Base-by-base conservation (phyloP, 2,329 filamentous ascomycete species). In the Coniochaeta sp. region DNA sequence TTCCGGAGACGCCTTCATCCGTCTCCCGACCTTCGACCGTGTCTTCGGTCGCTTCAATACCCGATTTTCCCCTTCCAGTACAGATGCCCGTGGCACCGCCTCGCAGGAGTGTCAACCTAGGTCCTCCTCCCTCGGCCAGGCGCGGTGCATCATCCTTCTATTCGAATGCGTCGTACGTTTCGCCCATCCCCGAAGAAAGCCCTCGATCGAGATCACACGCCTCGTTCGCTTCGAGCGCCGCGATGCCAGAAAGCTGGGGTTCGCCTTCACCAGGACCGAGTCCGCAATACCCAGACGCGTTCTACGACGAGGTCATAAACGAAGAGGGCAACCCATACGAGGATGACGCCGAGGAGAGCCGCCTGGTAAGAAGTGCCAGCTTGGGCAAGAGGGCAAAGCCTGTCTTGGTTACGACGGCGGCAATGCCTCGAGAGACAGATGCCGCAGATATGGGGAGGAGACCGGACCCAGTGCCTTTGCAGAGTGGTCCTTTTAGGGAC, bases 151-250 rank as follows among this genome's bases (percentile, higher is more conserved):
- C 82, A 0, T 83, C 82, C 0, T 85, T 83, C 54, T 85, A 86
- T 60, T 86, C 85, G 3, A 79, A 76, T 56, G 69, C 74, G 12
- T 87, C 85, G 0, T 85, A 77, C 54, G 85, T 91, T 24, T 87
- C 87, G 0, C 86, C 87, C 0, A 91, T 91, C 50, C 85, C 83
- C 0, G 87, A 91, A 65, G 87, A 91, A 62, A 80, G 77, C 56
- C 75, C 79, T 0, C 72, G 76, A 22, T 71, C 76, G 3, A 71
- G 75, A 51, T 82, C 82, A 1, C 78, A 82, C 61, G 74, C 75
- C 26, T 89, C 87, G 0, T 85, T 81, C 60, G 86, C 82, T 20
- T 90, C 87, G 3, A 90, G 86, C 58, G 79, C 82, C 31, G 86
- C 81, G 0, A 87, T 90, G 64, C 86, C 87, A 1, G 79, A 82